Percentiles rank a stretch among this genome's conserved stretches.
Evolutionary conservation across 179 eudicot genomes (phyloP).

Genomic region (Dionaea muscipula): DNA sequence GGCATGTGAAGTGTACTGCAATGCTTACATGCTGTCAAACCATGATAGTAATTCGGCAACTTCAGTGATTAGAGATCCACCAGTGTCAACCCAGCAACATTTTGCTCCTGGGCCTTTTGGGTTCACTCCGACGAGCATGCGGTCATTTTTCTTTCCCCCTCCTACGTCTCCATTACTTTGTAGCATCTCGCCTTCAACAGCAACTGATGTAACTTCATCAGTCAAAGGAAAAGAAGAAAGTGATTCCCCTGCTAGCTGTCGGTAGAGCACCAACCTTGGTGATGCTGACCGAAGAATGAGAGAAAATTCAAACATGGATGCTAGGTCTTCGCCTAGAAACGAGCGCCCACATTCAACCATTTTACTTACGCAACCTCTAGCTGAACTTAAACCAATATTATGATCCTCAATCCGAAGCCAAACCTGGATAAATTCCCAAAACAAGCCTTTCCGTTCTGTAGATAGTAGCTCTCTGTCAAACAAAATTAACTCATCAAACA

Average conservation of each 20-base stretch:
- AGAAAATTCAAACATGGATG: conserved; percentile 77
- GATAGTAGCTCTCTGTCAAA: conserved; percentile 71
- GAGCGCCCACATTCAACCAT: conserved; percentile 56
- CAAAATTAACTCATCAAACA: background rate
- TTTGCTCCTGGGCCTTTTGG: conserved; percentile 58
- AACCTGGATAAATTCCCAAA: conserved; percentile 72
- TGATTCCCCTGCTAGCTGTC: conserved; percentile 89
- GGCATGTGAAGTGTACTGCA: background rate
- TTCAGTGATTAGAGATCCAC: conserved; percentile 56
- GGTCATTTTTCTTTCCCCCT: conserved; percentile 26
- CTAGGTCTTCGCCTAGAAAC: conserved; percentile 49
- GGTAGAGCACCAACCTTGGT: conserved; percentile 70
- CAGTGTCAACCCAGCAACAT: conserved; percentile 98
- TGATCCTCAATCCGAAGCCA: conserved; percentile 43
- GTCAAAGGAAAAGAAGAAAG: conserved; percentile 74
- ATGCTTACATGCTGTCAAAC: conserved; percentile 58
- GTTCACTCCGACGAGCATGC: conserved; percentile 48
- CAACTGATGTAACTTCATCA: conserved; percentile 35
- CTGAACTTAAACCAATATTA: conserved; percentile 36
- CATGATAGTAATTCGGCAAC: conserved; percentile 43
- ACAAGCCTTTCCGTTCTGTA: conserved; percentile 73
- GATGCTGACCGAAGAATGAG: conserved; percentile 87
- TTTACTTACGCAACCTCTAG: conserved; percentile 59
- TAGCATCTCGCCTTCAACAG: conserved; percentile 23
- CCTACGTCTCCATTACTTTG: conserved; percentile 21